These are phyloP conservation scores for Ochromonadaceae sp. DNA, from an alignment of 352 stramenopile species.

Conservation along the genomic window DNA sequence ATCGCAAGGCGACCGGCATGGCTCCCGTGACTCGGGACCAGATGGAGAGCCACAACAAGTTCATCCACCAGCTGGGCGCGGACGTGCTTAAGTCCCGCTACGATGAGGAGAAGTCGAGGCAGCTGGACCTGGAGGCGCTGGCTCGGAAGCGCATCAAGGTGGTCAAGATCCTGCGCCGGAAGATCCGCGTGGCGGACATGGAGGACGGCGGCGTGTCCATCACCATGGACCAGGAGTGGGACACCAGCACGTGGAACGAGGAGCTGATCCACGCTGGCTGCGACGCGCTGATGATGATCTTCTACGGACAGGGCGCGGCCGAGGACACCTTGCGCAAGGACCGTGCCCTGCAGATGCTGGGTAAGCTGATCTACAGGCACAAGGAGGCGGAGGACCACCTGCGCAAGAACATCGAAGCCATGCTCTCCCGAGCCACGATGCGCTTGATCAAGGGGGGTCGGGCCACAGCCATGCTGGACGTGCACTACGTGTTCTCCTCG, in stretches of 20 bases:
- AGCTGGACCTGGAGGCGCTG: background rate
- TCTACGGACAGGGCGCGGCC: background rate
- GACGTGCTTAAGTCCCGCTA: background rate
- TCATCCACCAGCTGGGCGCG: background rate
- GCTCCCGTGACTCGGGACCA: too few species aligned
- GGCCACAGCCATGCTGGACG: background rate
- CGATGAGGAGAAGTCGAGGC: background rate
- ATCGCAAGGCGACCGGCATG: too few species aligned
- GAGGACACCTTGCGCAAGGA: background rate
- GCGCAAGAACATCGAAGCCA: background rate
- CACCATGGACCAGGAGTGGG: constrained; percentile 10
- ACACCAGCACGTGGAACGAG: constrained; percentile 6
- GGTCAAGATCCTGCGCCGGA: background rate
- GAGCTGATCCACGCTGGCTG: background rate
- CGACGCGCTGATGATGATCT: constrained; percentile 4
- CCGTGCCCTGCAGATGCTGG: background rate
- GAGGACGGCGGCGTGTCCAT: constrained; percentile 3
- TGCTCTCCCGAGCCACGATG: background rate
- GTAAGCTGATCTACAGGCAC: constrained; percentile 6
- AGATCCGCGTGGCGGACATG: constrained; percentile 1
- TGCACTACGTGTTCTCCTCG: background rate
- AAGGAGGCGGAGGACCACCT: background rate
- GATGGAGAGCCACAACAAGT: background rate
- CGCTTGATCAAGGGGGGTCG: background rate
- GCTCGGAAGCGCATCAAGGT: background rate